Conservation (phyloP, 306 rosid genomes). For the Calophaca sinica region DNA sequence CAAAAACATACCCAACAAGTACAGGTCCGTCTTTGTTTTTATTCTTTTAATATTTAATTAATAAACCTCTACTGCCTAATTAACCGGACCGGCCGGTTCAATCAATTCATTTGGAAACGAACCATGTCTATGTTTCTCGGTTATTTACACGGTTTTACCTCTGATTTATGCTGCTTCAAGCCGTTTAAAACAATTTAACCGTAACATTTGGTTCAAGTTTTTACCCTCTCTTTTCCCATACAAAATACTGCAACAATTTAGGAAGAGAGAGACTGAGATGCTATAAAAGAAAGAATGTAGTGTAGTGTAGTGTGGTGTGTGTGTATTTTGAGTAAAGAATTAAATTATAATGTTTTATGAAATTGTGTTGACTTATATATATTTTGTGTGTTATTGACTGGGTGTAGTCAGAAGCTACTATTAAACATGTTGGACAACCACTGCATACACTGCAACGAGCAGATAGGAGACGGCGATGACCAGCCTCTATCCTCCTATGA, state of each 20-base stretch:
- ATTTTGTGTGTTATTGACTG: neutral
- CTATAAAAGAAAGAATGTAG: no score
- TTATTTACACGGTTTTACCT: no score
- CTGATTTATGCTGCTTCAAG: no score
- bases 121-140: no score
- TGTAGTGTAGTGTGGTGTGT: no score
- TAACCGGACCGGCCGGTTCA: no score
- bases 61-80: neutral
- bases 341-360: neutral
- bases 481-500: slow-evolving; percentile 83
- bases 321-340: neutral
- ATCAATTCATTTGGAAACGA: no score
- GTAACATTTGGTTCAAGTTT: no score
- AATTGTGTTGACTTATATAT: neutral
- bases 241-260: neutral
- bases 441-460: slow-evolving; percentile 90
- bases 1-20: slow-evolving; percentile 95
- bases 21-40: slow-evolving; percentile 65
- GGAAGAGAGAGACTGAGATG: neutral
- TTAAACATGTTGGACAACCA: slow-evolving; percentile 95
- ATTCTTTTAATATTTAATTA: neutral
- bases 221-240: neutral
- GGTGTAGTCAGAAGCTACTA: slow-evolving; percentile 80
- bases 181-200: no score
- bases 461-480: slow-evolving; percentile 58